phyloP scores from a whole-genome alignment of 169 alveolate genomes.

The Miamiensis avidus region DNA sequence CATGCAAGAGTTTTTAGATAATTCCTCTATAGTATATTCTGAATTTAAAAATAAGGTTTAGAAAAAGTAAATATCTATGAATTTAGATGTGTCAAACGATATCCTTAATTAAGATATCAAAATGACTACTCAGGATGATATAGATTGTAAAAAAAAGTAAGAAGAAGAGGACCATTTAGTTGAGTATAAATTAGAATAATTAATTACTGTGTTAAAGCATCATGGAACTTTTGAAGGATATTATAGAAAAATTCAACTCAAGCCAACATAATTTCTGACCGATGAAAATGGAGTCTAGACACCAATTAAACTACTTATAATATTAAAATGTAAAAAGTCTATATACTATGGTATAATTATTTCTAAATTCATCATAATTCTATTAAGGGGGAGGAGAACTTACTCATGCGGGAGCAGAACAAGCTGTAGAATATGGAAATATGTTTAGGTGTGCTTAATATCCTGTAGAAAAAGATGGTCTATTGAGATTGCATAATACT shows the following conservation, averaged over 20 bases:
- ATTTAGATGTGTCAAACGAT: no score
- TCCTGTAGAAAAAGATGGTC: slow-evolving; percentile 94
- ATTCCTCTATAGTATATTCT: slow-evolving; percentile 27
- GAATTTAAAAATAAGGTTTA: slow-evolving; percentile 29
- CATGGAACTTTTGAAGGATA: slow-evolving; percentile 96
- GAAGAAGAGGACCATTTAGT: slow-evolving; percentile 12
- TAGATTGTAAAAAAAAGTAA: no score
- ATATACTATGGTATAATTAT: slow-evolving; percentile 46
- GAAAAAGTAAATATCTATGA: no score
- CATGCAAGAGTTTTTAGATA: slow-evolving; percentile 31
- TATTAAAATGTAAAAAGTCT: background rate
- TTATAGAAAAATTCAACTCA: slow-evolving; percentile 93
- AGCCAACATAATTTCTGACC: slow-evolving; percentile 73
- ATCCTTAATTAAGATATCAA: no score
- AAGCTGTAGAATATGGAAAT: slow-evolving; percentile 71
- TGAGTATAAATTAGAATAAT: slow-evolving; percentile 54
- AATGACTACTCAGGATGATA: no score
- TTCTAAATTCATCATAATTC: slow-evolving; percentile 72
- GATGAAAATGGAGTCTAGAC: slow-evolving; percentile 19
- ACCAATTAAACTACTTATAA: background rate
- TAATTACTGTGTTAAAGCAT: slow-evolving; percentile 85
- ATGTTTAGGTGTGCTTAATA: slow-evolving; percentile 77
- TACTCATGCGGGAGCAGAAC: slow-evolving; percentile 86
- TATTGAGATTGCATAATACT: slow-evolving; percentile 96
- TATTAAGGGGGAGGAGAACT: slow-evolving; percentile 87